Percentiles rank a stretch among this genome's conserved stretches.
Evolutionary conservation across 768 basidiomycete species (phyloP).

Genomic region (Lentinula lateritia): DNA sequence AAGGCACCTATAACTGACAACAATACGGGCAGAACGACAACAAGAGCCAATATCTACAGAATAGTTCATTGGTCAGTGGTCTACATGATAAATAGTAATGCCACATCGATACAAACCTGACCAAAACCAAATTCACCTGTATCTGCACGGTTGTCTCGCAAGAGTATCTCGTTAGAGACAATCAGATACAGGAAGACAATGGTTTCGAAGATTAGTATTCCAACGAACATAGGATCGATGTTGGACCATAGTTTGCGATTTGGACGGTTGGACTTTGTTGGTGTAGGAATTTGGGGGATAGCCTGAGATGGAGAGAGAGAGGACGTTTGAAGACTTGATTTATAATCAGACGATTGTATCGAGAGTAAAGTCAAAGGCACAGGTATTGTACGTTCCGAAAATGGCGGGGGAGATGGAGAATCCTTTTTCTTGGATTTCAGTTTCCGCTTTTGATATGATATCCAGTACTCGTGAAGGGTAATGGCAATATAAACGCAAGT

Average conservation of each 20-base stretch:
- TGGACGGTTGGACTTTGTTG: constrained; percentile 15
- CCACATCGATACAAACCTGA: constrained; percentile 17
- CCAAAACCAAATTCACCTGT: constrained; percentile 30
- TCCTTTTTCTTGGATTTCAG: background rate
- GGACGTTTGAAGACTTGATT: background rate
- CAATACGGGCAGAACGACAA: constrained; percentile 33
- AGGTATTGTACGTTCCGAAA: background rate
- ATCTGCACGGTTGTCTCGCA: constrained; percentile 19
- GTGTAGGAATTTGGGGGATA: background rate
- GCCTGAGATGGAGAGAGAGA: background rate
- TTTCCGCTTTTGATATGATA: constrained; percentile 20
- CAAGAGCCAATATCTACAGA: constrained; percentile 31
- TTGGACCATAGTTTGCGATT: constrained; percentile 27
- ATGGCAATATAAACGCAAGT: constrained; percentile 23
- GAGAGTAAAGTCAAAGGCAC: background rate
- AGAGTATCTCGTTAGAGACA: constrained; percentile 30
- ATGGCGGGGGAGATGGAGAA: background rate
- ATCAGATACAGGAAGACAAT: constrained; percentile 35
- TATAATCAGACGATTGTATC: background rate
- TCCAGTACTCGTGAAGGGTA: constrained; percentile 27
- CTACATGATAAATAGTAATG: background rate
- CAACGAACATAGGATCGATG: constrained; percentile 35
- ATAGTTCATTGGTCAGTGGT: background rate
- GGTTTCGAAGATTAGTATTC: constrained; percentile 29
- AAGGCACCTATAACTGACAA: constrained; percentile 27